Base-by-base conservation (phyloP, 495 filamentous ascomycete genomes). In the Pyrenula aspistea region DNA sequence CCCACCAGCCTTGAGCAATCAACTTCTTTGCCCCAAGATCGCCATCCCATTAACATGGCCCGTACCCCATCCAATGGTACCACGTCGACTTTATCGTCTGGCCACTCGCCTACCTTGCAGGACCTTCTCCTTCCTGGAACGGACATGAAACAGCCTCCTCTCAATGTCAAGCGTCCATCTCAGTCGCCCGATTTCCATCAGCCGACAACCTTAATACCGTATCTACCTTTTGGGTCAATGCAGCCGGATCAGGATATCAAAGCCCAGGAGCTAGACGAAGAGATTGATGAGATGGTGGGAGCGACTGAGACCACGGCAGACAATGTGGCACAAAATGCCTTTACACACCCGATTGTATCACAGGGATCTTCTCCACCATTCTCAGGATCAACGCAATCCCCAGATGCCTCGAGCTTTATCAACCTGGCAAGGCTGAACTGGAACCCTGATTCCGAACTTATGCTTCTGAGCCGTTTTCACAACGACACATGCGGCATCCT, bases 401-500 rank as follows among this genome's bases (percentile, higher is more conserved):
- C 42, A 48, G 11, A 21, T 8, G 53, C 56, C 3, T 57, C 56
- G 20, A 56, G 20, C 48, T 54, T 51, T 22, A 53, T 51, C 12
- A 42, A 2, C 21, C 10, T 25, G 55, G 56, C 58, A 15, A 73
- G 79, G 54, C 83, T 80, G 10, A 66, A 64, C 31, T 68, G 79
- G 56, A 58, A 69, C 56, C 56, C 71, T 53, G 74, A 71, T 24
- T 83, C 77, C 52, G 75, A 79, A 12, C 86, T 89, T 57, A 82
- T 84, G 77, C 67, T 90, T 19, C 77, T 85, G 10, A 57, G 83
- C 24, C 77, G 84, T 24, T 91, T 86, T 62, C 83, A 89, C 62
- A 74, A 77, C 50, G 69, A 85, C 23, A 91, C 87, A 0, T 90
- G 87, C 61, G 84, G 85, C 8, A 88, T 91, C 54, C 72, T 91